Evolutionary conservation across 768 basidiomycete species (phyloP).

Genomic region (Pleurotus djamor): DNA sequence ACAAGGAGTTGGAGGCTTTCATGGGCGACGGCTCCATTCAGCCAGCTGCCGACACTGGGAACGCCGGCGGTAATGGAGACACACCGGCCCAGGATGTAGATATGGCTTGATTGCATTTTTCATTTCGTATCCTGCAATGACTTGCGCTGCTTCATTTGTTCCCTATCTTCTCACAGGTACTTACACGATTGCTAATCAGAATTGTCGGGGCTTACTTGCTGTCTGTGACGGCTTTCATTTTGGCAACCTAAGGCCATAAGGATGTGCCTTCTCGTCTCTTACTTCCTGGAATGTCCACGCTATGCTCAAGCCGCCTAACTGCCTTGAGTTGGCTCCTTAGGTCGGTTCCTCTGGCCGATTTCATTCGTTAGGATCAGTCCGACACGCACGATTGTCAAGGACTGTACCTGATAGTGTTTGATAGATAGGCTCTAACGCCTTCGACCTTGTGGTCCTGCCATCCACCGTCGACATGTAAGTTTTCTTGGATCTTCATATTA

Average conservation of each 20-base stretch:
- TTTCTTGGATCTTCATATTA: no score
- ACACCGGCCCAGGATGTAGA: slow-evolving; percentile 44
- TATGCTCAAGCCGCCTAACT: background rate
- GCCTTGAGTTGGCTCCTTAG: background rate
- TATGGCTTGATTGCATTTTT: slow-evolving; percentile 36
- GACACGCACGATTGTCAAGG: slow-evolving; percentile 7
- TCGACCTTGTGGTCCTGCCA: no score
- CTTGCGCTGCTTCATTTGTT: background rate
- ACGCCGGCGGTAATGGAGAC: slow-evolving; percentile 10
- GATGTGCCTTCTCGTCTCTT: background rate
- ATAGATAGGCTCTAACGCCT: background rate
- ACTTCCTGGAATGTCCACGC: slow-evolving; percentile 2
- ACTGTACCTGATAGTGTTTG: slow-evolving; percentile 1
- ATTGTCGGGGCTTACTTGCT: no score
- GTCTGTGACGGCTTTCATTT: no score
- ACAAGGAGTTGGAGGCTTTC: slow-evolving; percentile 85
- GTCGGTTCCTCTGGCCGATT: background rate
- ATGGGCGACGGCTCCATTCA: slow-evolving; percentile 52
- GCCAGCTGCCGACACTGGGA: slow-evolving; percentile 10
- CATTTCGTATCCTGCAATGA: background rate
- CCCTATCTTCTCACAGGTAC: background rate
- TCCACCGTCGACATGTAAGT: no score
- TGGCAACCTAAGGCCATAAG: background rate
- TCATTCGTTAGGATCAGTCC: background rate
- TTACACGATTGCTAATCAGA: no score